These are phyloP conservation scores for Gossypium gossypioides DNA, from an alignment of 441 rosid species.

Conservation along the genomic window DNA sequence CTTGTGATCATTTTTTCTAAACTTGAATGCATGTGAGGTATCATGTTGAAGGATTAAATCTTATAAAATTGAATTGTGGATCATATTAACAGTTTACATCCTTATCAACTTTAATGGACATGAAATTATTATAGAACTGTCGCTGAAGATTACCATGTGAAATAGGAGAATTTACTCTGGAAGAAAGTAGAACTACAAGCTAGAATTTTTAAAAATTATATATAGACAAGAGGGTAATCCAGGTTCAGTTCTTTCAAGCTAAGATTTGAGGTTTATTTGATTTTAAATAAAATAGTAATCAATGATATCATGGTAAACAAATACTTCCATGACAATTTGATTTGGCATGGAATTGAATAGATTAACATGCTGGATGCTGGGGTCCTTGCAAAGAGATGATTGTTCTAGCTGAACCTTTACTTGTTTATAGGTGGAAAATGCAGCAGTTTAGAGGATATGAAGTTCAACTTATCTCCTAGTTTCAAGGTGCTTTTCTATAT, in stretches of 20 bases:
- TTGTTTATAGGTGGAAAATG: not conserved
- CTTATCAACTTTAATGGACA: not conserved
- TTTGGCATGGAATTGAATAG: not conserved
- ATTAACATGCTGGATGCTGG: not conserved
- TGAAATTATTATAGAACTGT: not conserved
- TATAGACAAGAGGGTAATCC: too few relatives aligned
- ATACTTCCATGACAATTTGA: not conserved
- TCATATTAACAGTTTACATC: not conserved
- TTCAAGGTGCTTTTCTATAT: not conserved
- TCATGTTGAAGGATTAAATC: not conserved
- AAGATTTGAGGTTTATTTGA: too few relatives aligned
- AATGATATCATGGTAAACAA: not conserved
- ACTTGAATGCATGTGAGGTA: not conserved
- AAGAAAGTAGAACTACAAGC: not conserved
- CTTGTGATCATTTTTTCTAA: not conserved
- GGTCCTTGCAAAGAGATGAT: not conserved
- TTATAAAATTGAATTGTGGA: not conserved
- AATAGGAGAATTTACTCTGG: not conserved
- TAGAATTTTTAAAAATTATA: not conserved
- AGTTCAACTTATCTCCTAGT: not conserved
- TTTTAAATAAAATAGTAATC: not conserved
- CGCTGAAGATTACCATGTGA: not conserved
- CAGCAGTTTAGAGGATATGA: not conserved
- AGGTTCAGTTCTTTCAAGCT: too few relatives aligned
- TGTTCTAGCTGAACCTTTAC: not conserved